Conservation (phyloP, 805 yeast genomes). For the Zygoascus flipseniorum region DNA sequence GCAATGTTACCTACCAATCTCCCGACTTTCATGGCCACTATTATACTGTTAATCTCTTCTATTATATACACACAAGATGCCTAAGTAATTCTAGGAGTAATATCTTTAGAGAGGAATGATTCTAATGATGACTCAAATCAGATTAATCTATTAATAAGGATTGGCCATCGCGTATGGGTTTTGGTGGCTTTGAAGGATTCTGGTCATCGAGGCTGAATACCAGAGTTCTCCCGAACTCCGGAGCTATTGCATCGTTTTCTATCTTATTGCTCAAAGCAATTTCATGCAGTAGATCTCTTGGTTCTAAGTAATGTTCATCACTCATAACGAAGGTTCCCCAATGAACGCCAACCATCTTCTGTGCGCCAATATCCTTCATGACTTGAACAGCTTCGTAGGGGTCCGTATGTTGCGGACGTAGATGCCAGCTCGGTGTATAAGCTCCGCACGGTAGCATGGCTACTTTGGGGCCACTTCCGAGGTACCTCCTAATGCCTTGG, state of each 20-base stretch:
- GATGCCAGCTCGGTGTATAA: constrained; percentile 92
- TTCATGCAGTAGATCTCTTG: constrained; percentile 49
- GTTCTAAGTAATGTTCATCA: constrained; percentile 82
- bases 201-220: constrained; percentile 33
- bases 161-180: constrained; percentile 25
- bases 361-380: constrained; percentile 51
- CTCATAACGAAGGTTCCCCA: constrained; percentile 94
- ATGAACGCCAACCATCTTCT: constrained; percentile 75
- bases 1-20: too few species aligned
- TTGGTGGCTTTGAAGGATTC: constrained; percentile 7
- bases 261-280: constrained; percentile 38
- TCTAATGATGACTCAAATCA: neutral
- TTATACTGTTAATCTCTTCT: too few species aligned
- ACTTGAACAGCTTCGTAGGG: constrained; percentile 72
- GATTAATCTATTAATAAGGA: constrained; percentile 21
- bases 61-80: too few species aligned
- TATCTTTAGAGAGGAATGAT: neutral
- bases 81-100: too few species aligned
- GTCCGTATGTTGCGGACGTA: constrained; percentile 76
- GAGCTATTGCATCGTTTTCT: constrained; percentile 43
- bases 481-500: constrained; percentile 50
- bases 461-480: constrained; percentile 50
- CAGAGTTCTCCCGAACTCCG: constrained; percentile 69
- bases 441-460: constrained; percentile 91
- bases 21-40: too few species aligned